A percentile compares a stretch with the other conserved stretches of the same genome.
Conservation (phyloP, 768 basidiomycete species). For the Tylopilus plumbeoviolaceoides region DNA sequence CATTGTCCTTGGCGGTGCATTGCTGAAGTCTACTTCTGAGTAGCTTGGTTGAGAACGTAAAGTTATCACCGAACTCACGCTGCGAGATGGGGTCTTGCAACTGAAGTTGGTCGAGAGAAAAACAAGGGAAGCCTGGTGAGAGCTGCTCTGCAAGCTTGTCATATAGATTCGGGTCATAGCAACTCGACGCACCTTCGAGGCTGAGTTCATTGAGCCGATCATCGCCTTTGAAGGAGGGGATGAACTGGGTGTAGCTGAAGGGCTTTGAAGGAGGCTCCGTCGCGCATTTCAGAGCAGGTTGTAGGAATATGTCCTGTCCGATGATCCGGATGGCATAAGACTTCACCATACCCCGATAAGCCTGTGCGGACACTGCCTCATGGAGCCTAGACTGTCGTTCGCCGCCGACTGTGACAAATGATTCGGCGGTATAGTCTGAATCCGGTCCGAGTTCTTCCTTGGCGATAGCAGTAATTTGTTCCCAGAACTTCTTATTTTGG, state of each 20-base stretch:
- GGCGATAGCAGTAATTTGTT: conserved; percentile 57
- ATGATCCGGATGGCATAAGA: conserved; percentile 72
- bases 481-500: conserved; percentile 64
- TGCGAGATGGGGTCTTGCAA: conserved; percentile 57
- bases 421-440: conserved; percentile 60
- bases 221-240: conserved; percentile 52
- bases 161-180: conserved; percentile 71
- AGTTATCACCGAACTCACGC: conserved; percentile 78
- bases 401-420: conserved; percentile 36
- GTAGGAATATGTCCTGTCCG: conserved; percentile 68
- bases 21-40: conserved; percentile 58
- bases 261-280: conserved; percentile 45
- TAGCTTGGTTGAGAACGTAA: conserved; percentile 62
- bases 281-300: conserved; percentile 40
- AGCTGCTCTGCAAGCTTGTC: conserved; percentile 53
- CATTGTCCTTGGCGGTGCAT: conserved; percentile 32
- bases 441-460: conserved; percentile 69
- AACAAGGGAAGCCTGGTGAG: conserved; percentile 48
- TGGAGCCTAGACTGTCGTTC: conserved; percentile 51
- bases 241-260: conserved; percentile 55
- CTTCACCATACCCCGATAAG: conserved; percentile 69
- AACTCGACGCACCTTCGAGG: conserved; percentile 63
- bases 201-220: conserved; percentile 65
- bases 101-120: conserved; percentile 63
- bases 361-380: conserved; percentile 56